Percentiles rank a stretch among this genome's conserved stretches.
These are phyloP conservation scores for Neofusicoccum cordaticola DNA, from an alignment of 2,329 filamentous ascomycete species.

Conservation along the genomic window DNA sequence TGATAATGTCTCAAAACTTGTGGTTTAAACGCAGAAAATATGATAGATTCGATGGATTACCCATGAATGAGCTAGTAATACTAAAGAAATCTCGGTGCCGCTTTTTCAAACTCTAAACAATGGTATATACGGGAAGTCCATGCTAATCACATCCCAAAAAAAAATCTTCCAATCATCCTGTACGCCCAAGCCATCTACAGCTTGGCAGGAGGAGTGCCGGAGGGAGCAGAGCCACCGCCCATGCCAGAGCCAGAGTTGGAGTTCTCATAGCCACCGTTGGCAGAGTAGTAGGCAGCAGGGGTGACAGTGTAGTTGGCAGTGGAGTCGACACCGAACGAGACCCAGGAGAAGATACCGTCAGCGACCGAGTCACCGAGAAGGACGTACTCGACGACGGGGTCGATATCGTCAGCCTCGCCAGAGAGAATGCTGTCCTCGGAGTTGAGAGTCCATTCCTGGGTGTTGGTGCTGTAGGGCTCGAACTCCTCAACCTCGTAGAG, in stretches of 20 bases:
- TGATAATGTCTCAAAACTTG: too few species aligned
- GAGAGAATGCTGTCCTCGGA: slow-evolving; percentile 50
- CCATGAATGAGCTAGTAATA: too few species aligned
- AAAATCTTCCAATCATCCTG: not conserved
- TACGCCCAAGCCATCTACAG: not conserved
- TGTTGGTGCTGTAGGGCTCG: slow-evolving; percentile 46
- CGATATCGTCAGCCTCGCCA: slow-evolving; percentile 49
- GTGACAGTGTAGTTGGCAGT: slow-evolving; percentile 15
- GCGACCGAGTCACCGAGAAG: slow-evolving; percentile 51
- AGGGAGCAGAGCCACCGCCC: slow-evolving; percentile 1
- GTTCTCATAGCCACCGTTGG: slow-evolving; percentile 13
- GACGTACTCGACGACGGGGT: slow-evolving; percentile 58
- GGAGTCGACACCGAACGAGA: slow-evolving; percentile 19
- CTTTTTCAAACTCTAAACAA: too few species aligned
- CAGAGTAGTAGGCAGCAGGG: slow-evolving; percentile 17
- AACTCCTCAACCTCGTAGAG: slow-evolving; percentile 50
- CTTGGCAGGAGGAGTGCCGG: not conserved
- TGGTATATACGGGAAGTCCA: too few species aligned
- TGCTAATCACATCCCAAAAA: not conserved
- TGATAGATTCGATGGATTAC: too few species aligned
- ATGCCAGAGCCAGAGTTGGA: not conserved
- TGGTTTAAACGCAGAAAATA: too few species aligned
- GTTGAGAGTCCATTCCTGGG: slow-evolving; percentile 48
- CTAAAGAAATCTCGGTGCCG: too few species aligned
- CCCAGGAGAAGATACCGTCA: slow-evolving; percentile 34